Base-by-base conservation (phyloP, 2,329 filamentous ascomycete genomes). In the Hymenoscyphus albidus region DNA sequence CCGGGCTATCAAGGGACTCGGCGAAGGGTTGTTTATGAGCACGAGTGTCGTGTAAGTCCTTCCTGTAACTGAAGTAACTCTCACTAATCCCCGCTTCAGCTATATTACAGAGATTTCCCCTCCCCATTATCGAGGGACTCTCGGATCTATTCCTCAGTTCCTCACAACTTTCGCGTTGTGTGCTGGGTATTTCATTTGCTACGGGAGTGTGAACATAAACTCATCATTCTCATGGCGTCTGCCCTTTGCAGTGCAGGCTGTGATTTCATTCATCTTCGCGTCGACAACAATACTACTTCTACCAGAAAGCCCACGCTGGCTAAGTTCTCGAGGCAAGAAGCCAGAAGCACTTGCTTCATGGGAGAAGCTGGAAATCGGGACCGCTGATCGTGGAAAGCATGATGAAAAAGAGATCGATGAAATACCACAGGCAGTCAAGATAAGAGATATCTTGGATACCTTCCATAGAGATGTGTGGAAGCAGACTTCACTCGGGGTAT, bases 61-160 rank as follows among this genome's bases (percentile, higher is more conserved):
- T 22, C 38, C 13, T 31, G 22, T 1, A 31, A 44, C 54, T 22
- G 22, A 42, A 5, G 5, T 12, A n/a, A 12, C 16, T 16, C 42
- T 31, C 4, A 13, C 44, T 48, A 22, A 48, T 60, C 3, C 7
- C 32, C 12, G 16, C 4, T 22, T 54, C 59, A 73, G 72, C 3
- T 85, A 88, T 67, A 83, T 88, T 32, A 83, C 82, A 64, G 86
- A 89, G 72, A 85, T 88, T 16, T 82, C 85, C 0, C 85, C 85
- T 0, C 76, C 80, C 0, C 75, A 74, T 3, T 74, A 77, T 3
- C 76, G 86, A 35, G 85, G 85, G 0, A 76, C 79, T 0, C 71
- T 88, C 1, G 80, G 81, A 0, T 81, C 82, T 0, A 73, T 82
- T 3, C 82, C 84, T 0, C 85, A 88, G 67, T 76, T 87, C 59